Base-by-base conservation (phyloP, 2,329 filamentous ascomycete genomes). In the Fusarium algeriense region DNA sequence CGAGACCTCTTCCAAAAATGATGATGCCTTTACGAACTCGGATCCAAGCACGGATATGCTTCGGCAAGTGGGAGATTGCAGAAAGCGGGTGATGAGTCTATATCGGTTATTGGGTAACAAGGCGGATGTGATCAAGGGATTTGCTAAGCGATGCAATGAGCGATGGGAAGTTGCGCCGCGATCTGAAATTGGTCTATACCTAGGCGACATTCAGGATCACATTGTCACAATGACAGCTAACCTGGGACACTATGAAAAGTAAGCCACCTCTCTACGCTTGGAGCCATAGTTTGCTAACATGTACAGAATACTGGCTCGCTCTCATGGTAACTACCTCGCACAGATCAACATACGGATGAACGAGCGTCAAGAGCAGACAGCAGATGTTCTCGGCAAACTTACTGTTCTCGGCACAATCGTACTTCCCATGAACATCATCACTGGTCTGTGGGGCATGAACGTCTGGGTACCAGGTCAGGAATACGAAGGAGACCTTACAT, bases 271-370 rank as follows among this genome's bases (percentile, higher is more conserved):
- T 12, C 23, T 14, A 17, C 52, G 28, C 23, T 20, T 49, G 15
- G 2, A 49, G 12, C 15, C n/a, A n/a, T 6, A 17, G 43, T 40
- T 37, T 55, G 10, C 62, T 75, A 49, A 71, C 60, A 54, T 26
- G 19, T 34, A 6, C 72, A 96, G 94, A 77, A 93, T 99, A 53
- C 87, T 99, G 32, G 93, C 93, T 50, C 90, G 96, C 62, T 95
- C 95, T 15, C 96, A 99, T 78, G 93, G 90, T 78, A 99, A 98
- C 80, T 99, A 99, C 80, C 92, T 99, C n/a, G 96, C 96, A 1
- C 96, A 99, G 80, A 98, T 99, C 83, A 98, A 98, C 81, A 97
- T 98, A 76, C 91, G 94, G 77, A 98, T 98, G 95, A 98, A 98
- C 81, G 95, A 98, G 84, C 91, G 96, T 49, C 93, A 97, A 80